Percentiles rank a stretch among this genome's conserved stretches.
phyloP scores from a whole-genome alignment of 306 rosid species.

The Neltuma alba region DNA sequence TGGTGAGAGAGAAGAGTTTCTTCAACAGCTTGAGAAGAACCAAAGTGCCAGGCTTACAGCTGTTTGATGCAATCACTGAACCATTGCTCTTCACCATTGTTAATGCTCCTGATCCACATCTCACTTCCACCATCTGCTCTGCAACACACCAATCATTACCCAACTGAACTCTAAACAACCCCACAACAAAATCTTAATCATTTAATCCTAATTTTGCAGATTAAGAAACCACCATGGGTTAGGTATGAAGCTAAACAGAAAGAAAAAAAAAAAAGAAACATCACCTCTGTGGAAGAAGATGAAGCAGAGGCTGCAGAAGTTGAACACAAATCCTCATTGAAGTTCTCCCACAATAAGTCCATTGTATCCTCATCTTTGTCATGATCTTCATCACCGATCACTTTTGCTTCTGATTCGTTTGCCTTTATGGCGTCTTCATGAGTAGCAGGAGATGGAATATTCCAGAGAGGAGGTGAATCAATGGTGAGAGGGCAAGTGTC shows the following conservation, averaged over 20 bases:
- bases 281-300: neutral
- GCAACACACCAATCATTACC: neutral
- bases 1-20: slow-evolving; percentile 49
- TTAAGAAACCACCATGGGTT: neutral
- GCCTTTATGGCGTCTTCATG: neutral
- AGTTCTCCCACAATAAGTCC: slow-evolving; percentile 66
- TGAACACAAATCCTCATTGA: slow-evolving; percentile 52
- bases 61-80: slow-evolving; percentile 18
- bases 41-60: slow-evolving; percentile 41
- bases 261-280: too few species aligned
- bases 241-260: neutral
- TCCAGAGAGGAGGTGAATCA: slow-evolving; percentile 55
- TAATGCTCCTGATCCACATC: slow-evolving; percentile 25
- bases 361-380: slow-evolving; percentile 40
- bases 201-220: neutral
- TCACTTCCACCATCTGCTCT: neutral
- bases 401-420: neutral
- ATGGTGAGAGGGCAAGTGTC: slow-evolving; percentile 34
- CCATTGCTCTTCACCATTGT: slow-evolving; percentile 25
- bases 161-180: neutral
- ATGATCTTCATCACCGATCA: neutral
- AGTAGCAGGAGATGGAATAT: slow-evolving; percentile 31
- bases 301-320: slow-evolving; percentile 13
- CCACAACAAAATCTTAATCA: too few species aligned
- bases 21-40: slow-evolving; percentile 48